Evolutionary conservation across 2,329 filamentous ascomycete species (phyloP).

Genomic region (Lasiodiplodia hormozganensis): DNA sequence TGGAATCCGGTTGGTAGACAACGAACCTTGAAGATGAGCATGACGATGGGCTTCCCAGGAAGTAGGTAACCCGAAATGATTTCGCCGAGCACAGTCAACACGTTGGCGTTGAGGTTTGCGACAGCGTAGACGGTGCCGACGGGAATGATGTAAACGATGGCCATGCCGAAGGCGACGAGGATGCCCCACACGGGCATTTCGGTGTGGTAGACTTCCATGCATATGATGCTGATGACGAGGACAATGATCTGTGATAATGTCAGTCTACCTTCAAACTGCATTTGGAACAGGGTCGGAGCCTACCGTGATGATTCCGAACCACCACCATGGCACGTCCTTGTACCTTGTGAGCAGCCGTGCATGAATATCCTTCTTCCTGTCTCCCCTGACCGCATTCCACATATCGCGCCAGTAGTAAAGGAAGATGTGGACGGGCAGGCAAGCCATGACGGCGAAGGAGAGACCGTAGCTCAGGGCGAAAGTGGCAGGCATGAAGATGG

Average conservation of each 20-base stretch:
- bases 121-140: conserved; percentile 27
- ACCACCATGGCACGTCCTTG: conserved; percentile 63
- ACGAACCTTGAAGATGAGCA: conserved; percentile 27
- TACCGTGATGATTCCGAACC: conserved; percentile 57
- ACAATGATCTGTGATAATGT: neutral
- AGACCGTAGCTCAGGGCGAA: conserved; percentile 47
- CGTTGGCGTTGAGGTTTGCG: conserved; percentile 28
- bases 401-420: conserved; percentile 43
- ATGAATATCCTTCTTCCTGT: conserved; percentile 50
- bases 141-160: conserved; percentile 25
- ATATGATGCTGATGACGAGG: conserved; percentile 50
- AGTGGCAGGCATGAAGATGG: conserved; percentile 47
- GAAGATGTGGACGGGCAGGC: conserved; percentile 48
- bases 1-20: neutral
- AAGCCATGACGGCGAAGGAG: conserved; percentile 42
- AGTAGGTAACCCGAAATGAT: conserved; percentile 66
- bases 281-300: neutral
- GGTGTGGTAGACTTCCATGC: conserved; percentile 37
- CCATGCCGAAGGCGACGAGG: conserved; percentile 25
- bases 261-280: neutral
- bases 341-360: conserved; percentile 64
- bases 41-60: conserved; percentile 27
- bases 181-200: conserved; percentile 29
- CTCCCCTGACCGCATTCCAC: conserved; percentile 64
- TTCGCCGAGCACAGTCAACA: conserved; percentile 60